Conservation (phyloP, 2,329 filamentous ascomycete genomes). For the Ophiocordyceps unilateralis region DNA sequence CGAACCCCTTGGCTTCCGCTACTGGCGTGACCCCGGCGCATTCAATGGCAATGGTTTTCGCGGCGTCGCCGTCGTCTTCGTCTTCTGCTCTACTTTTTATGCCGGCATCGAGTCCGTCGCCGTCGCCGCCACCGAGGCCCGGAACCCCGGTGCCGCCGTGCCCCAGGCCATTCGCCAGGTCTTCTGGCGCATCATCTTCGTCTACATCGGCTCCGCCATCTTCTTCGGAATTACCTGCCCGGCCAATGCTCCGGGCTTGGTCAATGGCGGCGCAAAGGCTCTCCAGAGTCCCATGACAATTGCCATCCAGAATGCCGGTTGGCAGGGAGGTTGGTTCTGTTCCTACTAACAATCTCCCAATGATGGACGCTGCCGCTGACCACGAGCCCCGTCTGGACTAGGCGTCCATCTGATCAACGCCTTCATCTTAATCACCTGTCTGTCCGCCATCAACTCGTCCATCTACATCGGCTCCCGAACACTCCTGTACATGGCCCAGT, state of each 20-base stretch:
- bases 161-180: conserved; percentile 42
- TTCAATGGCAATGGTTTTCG: conserved; percentile 50
- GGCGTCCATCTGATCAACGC: conserved; percentile 59
- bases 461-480: conserved; percentile 66
- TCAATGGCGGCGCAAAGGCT: conserved; percentile 43
- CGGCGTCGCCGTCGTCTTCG: conserved; percentile 47
- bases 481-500: conserved; percentile 58
- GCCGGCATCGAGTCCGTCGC: conserved; percentile 48
- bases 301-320: conserved; percentile 57
- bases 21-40: conserved; percentile 55
- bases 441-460: conserved; percentile 56
- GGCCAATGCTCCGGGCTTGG: conserved; percentile 45
- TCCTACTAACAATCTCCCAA: no score
- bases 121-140: conserved; percentile 44
- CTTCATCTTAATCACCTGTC: conserved; percentile 56
- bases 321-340: conserved; percentile 35
- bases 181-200: conserved; percentile 43
- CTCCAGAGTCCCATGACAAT: conserved; percentile 59
- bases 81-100: conserved; percentile 54
- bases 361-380: conserved; percentile 2
- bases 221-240: conserved; percentile 63
- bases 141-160: conserved; percentile 37
- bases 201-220: conserved; percentile 53
- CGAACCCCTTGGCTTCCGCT: conserved; percentile 47
- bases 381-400: conserved; percentile 3